These are phyloP conservation scores for Phytophthora pini DNA, from an alignment of 352 stramenopile genomes.

Conservation along the genomic window DNA sequence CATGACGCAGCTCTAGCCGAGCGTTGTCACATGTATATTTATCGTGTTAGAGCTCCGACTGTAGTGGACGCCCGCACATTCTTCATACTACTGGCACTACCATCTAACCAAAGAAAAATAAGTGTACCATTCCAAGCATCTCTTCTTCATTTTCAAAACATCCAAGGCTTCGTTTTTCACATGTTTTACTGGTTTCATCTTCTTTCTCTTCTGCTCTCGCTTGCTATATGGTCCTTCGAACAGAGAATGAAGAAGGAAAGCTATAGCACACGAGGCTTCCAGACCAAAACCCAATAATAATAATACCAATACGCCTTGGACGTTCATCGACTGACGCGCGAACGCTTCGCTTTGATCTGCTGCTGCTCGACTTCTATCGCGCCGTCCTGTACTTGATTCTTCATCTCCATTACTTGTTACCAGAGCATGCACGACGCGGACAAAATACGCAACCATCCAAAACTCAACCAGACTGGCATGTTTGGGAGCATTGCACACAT, in stretches of 20 bases:
- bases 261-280: conserved; percentile 9
- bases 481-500: conserved; percentile 5
- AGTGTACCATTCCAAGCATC: conserved; percentile 8
- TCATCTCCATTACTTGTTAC: conserved; percentile 15
- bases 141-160: conserved; percentile 1
- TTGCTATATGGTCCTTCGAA: neutral
- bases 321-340: conserved; percentile 23
- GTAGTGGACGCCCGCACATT: neutral
- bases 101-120: neutral
- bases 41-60: conserved; percentile 27
- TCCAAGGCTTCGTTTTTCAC: conserved; percentile 29
- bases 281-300: conserved; percentile 43
- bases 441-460: conserved; percentile 7
- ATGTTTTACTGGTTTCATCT: conserved; percentile 26
- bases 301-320: conserved; percentile 42
- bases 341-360: conserved; percentile 27
- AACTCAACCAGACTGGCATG: conserved; percentile 12
- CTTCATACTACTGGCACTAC: neutral
- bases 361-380: conserved; percentile 29
- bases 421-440: conserved; percentile 14
- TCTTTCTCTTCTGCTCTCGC: conserved; percentile 2
- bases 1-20: conserved; percentile 29
- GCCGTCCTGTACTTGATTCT: conserved; percentile 21
- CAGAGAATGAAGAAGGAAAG: conserved; percentile 2
- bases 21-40: conserved; percentile 30